Conservation (phyloP, 768 basidiomycete species). For the Chalciporus piperatus region DNA sequence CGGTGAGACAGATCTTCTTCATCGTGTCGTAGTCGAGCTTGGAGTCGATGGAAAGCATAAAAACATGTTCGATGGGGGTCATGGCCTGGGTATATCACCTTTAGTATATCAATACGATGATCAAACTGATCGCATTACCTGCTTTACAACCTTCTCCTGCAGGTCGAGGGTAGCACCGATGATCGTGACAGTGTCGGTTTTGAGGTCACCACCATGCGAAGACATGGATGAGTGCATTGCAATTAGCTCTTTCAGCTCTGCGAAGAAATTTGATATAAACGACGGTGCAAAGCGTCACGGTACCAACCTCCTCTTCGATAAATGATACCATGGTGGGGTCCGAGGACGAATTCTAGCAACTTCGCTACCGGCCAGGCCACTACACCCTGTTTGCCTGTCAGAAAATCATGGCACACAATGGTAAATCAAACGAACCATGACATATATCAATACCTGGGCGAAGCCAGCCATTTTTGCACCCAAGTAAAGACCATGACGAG, state of each 20-base stretch:
- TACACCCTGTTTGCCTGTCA: conserved; percentile 45
- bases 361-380: conserved; percentile 87
- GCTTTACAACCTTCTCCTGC: conserved; percentile 79
- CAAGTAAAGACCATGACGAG: conserved; percentile 84
- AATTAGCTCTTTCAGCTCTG: conserved; percentile 86
- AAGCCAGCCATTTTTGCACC: conserved; percentile 83
- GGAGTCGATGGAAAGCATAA: conserved; percentile 86
- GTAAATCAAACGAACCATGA: conserved; percentile 43
- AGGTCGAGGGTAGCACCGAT: conserved; percentile 88
- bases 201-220: conserved; percentile 80
- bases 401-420: neutral
- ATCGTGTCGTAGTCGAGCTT: conserved; percentile 79
- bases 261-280: neutral
- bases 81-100: conserved; percentile 51
- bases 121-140: conserved; percentile 34
- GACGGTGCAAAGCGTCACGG: neutral
- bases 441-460: conserved; percentile 65
- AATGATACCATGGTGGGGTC: conserved; percentile 86
- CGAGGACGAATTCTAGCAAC: conserved; percentile 71
- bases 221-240: conserved; percentile 78
- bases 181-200: conserved; percentile 83
- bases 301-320: conserved; percentile 66
- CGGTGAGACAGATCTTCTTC: conserved; percentile 70
- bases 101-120: neutral
- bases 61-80: conserved; percentile 76